A percentile compares a stretch with the other conserved stretches of the same genome.
Conservation (phyloP, 306 rosid species). For the Sesbania bispinosa region DNA sequence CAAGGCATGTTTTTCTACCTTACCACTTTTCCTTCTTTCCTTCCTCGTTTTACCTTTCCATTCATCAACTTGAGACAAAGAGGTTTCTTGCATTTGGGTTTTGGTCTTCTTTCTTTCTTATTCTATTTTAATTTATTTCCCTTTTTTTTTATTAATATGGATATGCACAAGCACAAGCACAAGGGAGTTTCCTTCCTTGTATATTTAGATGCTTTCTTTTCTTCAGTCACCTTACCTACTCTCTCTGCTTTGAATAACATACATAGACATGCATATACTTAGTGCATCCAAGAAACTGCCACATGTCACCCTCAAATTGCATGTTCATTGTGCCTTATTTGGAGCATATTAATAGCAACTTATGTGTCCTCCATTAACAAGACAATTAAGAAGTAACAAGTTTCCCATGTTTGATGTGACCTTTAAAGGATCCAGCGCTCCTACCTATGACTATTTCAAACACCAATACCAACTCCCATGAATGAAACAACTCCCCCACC, state of each 20-base stretch:
- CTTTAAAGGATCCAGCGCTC: slow-evolving; percentile 43
- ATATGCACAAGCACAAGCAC: too few species aligned
- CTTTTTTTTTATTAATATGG: background rate
- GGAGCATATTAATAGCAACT: slow-evolving; percentile 36
- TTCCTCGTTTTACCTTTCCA: slow-evolving; percentile 39
- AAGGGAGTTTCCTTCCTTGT: background rate
- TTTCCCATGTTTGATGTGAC: slow-evolving; percentile 57
- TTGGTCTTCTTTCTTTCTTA: slow-evolving; percentile 32
- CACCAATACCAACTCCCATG: slow-evolving; percentile 35
- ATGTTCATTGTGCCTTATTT: slow-evolving; percentile 32
- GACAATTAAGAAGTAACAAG: slow-evolving; percentile 47
- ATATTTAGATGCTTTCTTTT: slow-evolving; percentile 19
- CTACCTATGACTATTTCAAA: slow-evolving; percentile 46
- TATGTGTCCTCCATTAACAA: slow-evolving; percentile 52
- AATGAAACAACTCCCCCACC: background rate
- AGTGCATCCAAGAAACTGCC: slow-evolving; percentile 37
- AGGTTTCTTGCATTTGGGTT: slow-evolving; percentile 54
- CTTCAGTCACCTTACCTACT: background rate
- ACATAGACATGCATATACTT: background rate
- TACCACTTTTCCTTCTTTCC: slow-evolving; percentile 38
- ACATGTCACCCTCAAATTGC: slow-evolving; percentile 37
- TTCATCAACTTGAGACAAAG: slow-evolving; percentile 37
- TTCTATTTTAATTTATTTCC: too few species aligned
- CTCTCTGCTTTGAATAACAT: slow-evolving; percentile 6
- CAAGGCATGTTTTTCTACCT: slow-evolving; percentile 50